Evolutionary conservation across 129 eudicot genomes (phyloP).

Genomic region (Chrysanthemum lavandulifolium): DNA sequence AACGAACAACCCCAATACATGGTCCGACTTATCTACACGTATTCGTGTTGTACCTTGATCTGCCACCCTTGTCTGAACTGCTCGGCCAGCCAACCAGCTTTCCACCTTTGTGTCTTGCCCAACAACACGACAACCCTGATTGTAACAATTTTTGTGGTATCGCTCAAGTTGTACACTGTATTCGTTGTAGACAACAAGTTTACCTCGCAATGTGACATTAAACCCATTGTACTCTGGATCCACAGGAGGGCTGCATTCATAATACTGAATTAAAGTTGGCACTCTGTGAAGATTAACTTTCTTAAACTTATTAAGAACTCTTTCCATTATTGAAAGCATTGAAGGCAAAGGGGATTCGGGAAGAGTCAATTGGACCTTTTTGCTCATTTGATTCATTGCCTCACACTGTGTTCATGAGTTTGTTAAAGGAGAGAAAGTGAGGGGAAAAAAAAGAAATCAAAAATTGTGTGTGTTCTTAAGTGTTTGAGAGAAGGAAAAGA

Average conservation of each 20-base stretch:
- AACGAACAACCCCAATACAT: background rate
- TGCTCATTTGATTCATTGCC: no score
- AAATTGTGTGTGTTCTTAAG: no score
- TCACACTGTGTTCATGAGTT: no score
- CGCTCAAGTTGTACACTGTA: background rate
- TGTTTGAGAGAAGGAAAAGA: no score
- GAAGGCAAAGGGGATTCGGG: background rate
- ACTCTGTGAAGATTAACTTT: background rate
- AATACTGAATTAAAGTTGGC: background rate
- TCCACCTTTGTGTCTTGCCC: background rate
- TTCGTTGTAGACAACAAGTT: background rate
- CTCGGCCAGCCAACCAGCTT: background rate
- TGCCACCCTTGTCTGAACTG: background rate
- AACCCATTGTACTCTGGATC: background rate
- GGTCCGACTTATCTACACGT: background rate
- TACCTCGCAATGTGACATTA: background rate
- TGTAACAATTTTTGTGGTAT: background rate
- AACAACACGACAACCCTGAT: background rate
- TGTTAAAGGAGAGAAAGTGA: no score
- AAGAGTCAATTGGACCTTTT: no score
- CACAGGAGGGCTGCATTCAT: background rate
- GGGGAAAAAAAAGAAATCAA: no score
- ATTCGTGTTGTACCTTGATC: background rate
- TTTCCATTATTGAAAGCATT: background rate
- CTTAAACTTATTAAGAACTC: background rate